Conservation (phyloP, 352 stramenopile species). For the Phytopythium oedochilum region DNA sequence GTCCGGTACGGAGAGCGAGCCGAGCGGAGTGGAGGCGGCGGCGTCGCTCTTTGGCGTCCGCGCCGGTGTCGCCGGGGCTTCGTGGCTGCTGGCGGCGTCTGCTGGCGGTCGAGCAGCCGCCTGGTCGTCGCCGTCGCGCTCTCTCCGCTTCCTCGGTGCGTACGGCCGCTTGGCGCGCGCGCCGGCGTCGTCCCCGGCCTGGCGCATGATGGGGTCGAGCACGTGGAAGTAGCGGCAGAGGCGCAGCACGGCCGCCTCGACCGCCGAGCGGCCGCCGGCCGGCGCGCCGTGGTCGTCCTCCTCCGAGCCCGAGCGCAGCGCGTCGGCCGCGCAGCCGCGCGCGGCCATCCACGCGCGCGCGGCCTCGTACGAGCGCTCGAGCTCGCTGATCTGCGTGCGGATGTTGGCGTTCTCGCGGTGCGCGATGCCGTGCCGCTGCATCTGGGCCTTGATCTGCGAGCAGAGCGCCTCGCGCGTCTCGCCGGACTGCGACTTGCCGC, state of each 20-base stretch:
- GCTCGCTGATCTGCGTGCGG: slow-evolving; percentile 74
- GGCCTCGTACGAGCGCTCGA: slow-evolving; percentile 56
- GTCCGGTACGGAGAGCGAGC: background rate
- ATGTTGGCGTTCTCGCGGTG: slow-evolving; percentile 80
- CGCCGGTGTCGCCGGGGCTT: background rate
- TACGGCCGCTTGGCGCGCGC: slow-evolving; percentile 22
- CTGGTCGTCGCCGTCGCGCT: slow-evolving; percentile 6
- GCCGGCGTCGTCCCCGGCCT: slow-evolving; percentile 20
- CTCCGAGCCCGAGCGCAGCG: slow-evolving; percentile 15
- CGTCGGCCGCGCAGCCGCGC: slow-evolving; percentile 27
- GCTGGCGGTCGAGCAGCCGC: background rate
- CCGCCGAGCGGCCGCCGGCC: background rate
- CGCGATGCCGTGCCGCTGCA: slow-evolving; percentile 55
- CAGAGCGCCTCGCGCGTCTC: slow-evolving; percentile 70
- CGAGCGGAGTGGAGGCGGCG: background rate
- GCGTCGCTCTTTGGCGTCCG: background rate
- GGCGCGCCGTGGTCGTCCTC: slow-evolving; percentile 9
- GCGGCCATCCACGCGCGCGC: slow-evolving; percentile 50
- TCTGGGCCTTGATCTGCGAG: slow-evolving; percentile 62
- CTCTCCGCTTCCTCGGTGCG: slow-evolving; percentile 10
- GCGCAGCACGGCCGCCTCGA: slow-evolving; percentile 51
- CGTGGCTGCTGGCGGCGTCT: background rate
- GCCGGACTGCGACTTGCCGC: slow-evolving; percentile 58
- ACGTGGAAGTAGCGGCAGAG: slow-evolving; percentile 70
- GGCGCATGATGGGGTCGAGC: slow-evolving; percentile 53